Base-by-base conservation (phyloP, 768 basidiomycete species). In the Rhodosporidiobolus odoratus region DNA sequence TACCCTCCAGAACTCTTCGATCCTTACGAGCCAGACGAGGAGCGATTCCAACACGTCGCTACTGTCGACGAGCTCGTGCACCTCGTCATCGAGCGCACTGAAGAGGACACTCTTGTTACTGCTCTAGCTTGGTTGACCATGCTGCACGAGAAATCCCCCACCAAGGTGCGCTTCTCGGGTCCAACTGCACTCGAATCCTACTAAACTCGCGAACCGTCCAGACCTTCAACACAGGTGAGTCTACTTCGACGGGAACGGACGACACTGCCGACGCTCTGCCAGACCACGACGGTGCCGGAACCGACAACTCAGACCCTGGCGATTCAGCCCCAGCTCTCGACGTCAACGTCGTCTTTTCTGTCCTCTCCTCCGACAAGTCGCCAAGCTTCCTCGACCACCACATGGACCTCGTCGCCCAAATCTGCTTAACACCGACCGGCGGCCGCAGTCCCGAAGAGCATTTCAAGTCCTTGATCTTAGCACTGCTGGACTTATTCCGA, bases 81-180 rank as follows among this genome's bases (percentile, higher is more conserved):
- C 75, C 94, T 99, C 78, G 78, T 97, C 80, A 93, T 90, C 79
- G 95, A 99, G 80, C 92, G 91, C 75, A n/a, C n/a, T n/a, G n/a
- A n/a, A n/a, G 95, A 96, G 78, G 93, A 97, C 77, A 98, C 96
- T 0, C 83, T 94, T 58, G 91, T 98, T 9, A 92, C 93, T 35
- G 93, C 95, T 4, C 79, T 99, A 75, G 94, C 95, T 80, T 99
- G 96, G 96, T 82, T 99, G 47, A 88, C 96, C 66, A 99, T 99
- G 96, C 81, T 99, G 61, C 96, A 99, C 80, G 90, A 94, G 79
- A 97, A 98, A 77, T 92, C 93, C 19, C 96, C 96, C 0, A 91
- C 89, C 81, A 95, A 95, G 86, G 93, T 89, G 70, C 15, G 54
- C 21, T 56, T 32, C 7, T 48, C n/a, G 19, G 8, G 35, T 9